phyloP scores from a whole-genome alignment of 805 yeast species.

The Zygoascus flipseniorum region DNA sequence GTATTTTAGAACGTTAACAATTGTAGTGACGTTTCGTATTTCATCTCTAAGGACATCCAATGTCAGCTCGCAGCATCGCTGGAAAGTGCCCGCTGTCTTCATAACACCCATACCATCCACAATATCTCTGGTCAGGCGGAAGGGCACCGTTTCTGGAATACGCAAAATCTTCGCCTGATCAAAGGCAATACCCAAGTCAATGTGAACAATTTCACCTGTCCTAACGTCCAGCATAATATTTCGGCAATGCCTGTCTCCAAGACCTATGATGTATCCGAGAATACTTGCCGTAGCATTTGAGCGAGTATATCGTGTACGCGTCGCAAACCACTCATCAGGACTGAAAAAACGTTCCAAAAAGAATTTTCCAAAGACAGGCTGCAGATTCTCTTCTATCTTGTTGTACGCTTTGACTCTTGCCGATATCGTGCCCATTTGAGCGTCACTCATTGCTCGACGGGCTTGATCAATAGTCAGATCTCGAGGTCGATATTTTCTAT shows the following conservation, averaged over 20 bases:
- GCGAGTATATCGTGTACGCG: constrained; percentile 55
- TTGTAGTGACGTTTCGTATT: constrained; percentile 62
- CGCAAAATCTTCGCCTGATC: constrained; percentile 83
- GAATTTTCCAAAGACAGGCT: constrained; percentile 63
- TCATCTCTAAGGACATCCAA: constrained; percentile 58
- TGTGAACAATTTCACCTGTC: constrained; percentile 92
- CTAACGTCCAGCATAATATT: constrained; percentile 71
- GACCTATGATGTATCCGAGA: constrained; percentile 79
- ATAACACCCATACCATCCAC: constrained; percentile 88
- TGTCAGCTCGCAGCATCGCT: constrained; percentile 64
- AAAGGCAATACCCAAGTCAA: constrained; percentile 92
- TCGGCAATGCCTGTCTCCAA: constrained; percentile 93
- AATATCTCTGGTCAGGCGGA: constrained; percentile 80
- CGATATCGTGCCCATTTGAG: constrained; percentile 28
- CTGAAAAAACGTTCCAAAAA: constrained; percentile 59
- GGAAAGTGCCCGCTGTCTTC: constrained; percentile 75
- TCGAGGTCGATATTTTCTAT: constrained; percentile 37
- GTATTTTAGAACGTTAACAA: constrained; percentile 76
- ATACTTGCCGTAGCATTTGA: constrained; percentile 83
- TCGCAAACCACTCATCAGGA: constrained; percentile 66
- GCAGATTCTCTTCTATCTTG: constrained; percentile 34
- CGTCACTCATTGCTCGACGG: constrained; percentile 49
- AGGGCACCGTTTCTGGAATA: constrained; percentile 91
- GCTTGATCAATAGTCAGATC: constrained; percentile 47
- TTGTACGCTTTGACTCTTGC: constrained; percentile 5